Evolutionary conservation across 768 basidiomycete species (phyloP).

Genomic region (Termitomyces sp.): DNA sequence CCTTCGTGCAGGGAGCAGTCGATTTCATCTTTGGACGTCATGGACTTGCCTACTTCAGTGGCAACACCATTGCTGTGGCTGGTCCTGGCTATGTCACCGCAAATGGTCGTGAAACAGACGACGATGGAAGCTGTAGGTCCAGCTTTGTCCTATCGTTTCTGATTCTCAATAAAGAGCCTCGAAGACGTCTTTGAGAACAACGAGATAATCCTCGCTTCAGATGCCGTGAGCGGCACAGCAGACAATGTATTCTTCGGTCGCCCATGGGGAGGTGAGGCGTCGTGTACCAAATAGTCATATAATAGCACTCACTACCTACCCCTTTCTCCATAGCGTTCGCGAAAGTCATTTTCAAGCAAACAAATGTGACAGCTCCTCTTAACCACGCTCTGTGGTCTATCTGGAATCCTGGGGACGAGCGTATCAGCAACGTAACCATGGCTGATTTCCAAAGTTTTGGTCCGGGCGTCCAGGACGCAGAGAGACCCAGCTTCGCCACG

Average conservation of each 20-base stretch:
- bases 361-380: constrained; percentile 33
- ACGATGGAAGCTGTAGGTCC: constrained; percentile 40
- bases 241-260: constrained; percentile 39
- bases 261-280: constrained; percentile 39
- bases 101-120: constrained; percentile 39
- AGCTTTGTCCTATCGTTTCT: background rate
- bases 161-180: background rate
- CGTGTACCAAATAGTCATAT: background rate
- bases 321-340: constrained; percentile 30
- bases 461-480: constrained; percentile 28
- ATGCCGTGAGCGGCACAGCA: constrained; percentile 29
- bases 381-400: constrained; percentile 41
- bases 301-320: background rate
- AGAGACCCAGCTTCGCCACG: constrained; percentile 35
- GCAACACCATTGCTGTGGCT: constrained; percentile 41
- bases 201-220: constrained; percentile 35
- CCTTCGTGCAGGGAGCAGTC: constrained; percentile 31
- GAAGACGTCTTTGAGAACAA: constrained; percentile 42
- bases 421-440: constrained; percentile 39
- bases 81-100: constrained; percentile 44
- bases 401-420: constrained; percentile 33
- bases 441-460: constrained; percentile 44
- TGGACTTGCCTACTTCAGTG: constrained; percentile 42
- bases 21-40: constrained; percentile 48
- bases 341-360: constrained; percentile 47